These are phyloP conservation scores for Beta lomatogona DNA, from an alignment of 179 eudicot species.

Conservation along the genomic window DNA sequence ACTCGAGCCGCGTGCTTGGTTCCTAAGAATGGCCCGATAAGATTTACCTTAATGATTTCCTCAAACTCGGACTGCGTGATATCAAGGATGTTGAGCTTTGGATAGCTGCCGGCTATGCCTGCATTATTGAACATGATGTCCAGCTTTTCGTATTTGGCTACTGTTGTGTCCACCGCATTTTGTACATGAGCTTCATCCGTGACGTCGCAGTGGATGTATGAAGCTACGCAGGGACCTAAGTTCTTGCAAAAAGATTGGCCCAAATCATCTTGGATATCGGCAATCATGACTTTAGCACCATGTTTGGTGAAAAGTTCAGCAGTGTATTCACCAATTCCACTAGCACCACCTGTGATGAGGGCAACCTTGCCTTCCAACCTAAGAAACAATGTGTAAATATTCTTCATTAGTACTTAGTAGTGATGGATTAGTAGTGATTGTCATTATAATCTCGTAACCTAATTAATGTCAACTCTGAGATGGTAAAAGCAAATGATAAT, in stretches of 20 bases:
- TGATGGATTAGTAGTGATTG: no score
- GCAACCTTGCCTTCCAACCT: conserved; percentile 18
- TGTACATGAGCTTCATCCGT: conserved; percentile 1
- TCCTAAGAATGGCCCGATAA: neutral
- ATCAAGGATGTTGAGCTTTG: neutral
- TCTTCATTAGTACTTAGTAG: no score
- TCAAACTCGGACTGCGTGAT: neutral
- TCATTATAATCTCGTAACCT: no score
- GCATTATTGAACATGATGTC: conserved; percentile 9
- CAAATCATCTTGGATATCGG: conserved; percentile 13
- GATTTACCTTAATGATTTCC: neutral
- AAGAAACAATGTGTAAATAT: neutral
- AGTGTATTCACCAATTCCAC: conserved; percentile 10
- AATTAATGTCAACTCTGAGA: no score
- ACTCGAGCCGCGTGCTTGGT: conserved; percentile 7
- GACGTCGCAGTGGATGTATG: conserved; percentile 11
- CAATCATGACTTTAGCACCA: conserved; percentile 15
- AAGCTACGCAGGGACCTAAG: neutral
- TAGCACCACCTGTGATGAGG: neutral
- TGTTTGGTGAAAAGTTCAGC: neutral
- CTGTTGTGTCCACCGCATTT: neutral
- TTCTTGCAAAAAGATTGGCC: neutral
- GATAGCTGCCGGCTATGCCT: neutral
- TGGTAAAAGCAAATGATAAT: no score
- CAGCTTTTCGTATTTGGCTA: neutral